Base-by-base conservation (phyloP, 345 rosid genomes). In the Reutealis trisperma region DNA sequence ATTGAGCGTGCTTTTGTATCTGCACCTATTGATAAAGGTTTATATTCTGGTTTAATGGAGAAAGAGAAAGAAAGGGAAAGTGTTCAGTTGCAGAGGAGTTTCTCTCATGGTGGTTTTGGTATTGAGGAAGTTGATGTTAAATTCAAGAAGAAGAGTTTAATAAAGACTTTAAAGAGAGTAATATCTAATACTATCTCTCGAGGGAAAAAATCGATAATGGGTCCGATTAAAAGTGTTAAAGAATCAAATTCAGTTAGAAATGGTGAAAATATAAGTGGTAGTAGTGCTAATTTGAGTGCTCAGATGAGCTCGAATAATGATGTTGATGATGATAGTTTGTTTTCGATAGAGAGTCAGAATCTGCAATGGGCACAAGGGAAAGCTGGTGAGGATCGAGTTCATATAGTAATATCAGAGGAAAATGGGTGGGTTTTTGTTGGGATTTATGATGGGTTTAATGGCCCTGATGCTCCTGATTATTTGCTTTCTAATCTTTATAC, bases 351-450 rank as follows among this genome's bases (percentile, higher is more conserved):
- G 51, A 85, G 76, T 63, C 92, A 88, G 73, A 89, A 87, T 74
- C 76, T 95, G 52, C 91, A 93, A 57, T 95, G 99, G 99, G 99
- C 98, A 21, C 98, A 93, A 52, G 99, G 98, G 51, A 95, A 89
- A 83, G 99, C 99, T 8, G 99, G 99, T 3, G 99, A 95, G 82
- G 99, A 95, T 85, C 89, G 94, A 44, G 91, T 91, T 42, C 99
- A 95, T 73, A 87, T 95, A 13, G 97, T 92, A 16, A 85, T 95
- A 15, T 95, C 99, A 1, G 99, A 93, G 72, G 96, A 92, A 62
- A 80, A 87, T 47, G 94, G 88, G 1, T 95, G 98, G 99, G 88
- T 92, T 59, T 93, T 95, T 59, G 93, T 90, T 25, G 99, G 99
- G 75, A 93, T 95, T 74, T 95, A 95, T 69, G 99, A 95, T 64